phyloP scores from a whole-genome alignment of 2,329 filamentous ascomycete genomes.

The Cladosporium sphaerospermum region DNA sequence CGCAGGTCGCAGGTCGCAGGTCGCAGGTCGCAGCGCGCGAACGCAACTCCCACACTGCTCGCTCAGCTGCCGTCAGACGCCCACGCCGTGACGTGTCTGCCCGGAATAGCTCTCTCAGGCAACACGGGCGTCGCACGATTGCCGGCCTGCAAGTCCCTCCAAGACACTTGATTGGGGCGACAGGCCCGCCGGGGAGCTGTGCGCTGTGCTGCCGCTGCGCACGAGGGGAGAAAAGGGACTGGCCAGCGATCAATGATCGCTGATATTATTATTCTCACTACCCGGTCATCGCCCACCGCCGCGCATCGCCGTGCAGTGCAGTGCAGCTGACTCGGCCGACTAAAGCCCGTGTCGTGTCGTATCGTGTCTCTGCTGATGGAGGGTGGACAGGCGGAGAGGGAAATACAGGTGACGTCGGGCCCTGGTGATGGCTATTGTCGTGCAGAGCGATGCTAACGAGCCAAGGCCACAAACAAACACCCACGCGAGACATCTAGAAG shows the following conservation, averaged over 20 bases:
- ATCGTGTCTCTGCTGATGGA: slow-evolving; percentile 1
- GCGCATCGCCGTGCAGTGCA: no score
- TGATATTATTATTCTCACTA: no score
- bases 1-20: no score
- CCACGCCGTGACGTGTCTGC: slow-evolving; percentile 1
- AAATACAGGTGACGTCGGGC: background rate
- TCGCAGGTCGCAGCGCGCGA: no score
- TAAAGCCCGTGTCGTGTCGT: no score
- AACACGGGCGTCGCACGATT: slow-evolving; percentile 6
- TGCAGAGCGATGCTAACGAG: slow-evolving; percentile 11
- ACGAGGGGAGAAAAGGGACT: no score
- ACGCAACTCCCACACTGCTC: background rate
- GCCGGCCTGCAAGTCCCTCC: background rate
- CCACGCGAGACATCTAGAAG: slow-evolving; percentile 4
- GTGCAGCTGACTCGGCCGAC: no score
- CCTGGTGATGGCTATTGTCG: slow-evolving; percentile 2
- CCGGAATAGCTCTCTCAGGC: slow-evolving; percentile 3
- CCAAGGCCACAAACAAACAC: background rate
- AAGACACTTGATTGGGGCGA: slow-evolving; percentile 1
- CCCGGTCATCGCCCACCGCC: no score
- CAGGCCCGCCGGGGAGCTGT: background rate
- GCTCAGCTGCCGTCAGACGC: slow-evolving; percentile 6
- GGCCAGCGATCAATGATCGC: no score
- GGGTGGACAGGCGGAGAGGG: background rate
- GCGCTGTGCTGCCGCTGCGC: no score